Percentiles rank a stretch among this genome's conserved stretches.
Evolutionary conservation across 306 rosid species (phyloP).

Genomic region (Medicago lupulina): DNA sequence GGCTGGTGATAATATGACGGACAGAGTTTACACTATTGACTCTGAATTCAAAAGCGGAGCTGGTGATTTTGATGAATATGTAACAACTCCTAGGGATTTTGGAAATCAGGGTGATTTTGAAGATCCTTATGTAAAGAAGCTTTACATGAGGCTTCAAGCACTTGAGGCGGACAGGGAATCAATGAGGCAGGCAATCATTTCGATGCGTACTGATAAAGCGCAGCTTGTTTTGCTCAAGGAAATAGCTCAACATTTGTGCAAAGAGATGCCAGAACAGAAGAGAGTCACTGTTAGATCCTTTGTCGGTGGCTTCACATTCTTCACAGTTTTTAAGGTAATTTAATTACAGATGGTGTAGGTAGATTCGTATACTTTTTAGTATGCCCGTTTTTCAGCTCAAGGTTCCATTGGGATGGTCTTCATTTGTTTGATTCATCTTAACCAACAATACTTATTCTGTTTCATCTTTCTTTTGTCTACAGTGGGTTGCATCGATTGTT

Average conservation of each 20-base stretch:
- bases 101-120: conserved; percentile 51
- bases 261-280: conserved; percentile 70
- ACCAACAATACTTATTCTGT: conserved; percentile 28
- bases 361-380: not conserved
- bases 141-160: conserved; percentile 90
- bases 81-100: conserved; percentile 60
- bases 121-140: conserved; percentile 84
- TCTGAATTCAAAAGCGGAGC: conserved; percentile 65
- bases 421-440: conserved; percentile 18
- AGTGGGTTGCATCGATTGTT: conserved; percentile 80
- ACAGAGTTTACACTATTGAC: conserved; percentile 88
- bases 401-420: not conserved
- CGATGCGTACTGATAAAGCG: conserved; percentile 94
- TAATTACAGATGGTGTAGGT: not conserved
- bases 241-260: conserved; percentile 92
- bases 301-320: conserved; percentile 53
- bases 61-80: conserved; percentile 54
- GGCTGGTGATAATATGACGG: conserved; percentile 73
- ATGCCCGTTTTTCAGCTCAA: conserved; percentile 1
- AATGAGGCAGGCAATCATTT: conserved; percentile 90
- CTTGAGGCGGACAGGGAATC: conserved; percentile 99
- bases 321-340: conserved; percentile 73
- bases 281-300: conserved; percentile 53
- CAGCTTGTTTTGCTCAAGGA: conserved; percentile 87
- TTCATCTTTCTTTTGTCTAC: conserved; percentile 41